phyloP scores from a whole-genome alignment of 2,329 filamentous ascomycete species.

The Pseudogymnoascus sp. region DNA sequence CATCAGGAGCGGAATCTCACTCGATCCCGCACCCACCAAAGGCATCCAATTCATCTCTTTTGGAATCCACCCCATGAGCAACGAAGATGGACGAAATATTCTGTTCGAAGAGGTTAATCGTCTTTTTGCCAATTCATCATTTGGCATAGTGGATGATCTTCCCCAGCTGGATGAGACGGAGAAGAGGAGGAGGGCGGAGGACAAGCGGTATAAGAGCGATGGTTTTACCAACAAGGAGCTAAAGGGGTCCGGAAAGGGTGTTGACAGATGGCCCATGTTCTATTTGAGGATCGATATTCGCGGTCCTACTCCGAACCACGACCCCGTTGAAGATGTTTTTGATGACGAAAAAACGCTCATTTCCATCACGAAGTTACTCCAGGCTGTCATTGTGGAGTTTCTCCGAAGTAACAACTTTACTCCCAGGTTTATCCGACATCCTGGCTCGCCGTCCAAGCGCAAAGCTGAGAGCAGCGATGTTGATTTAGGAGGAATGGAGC shows the following conservation, averaged over 20 bases:
- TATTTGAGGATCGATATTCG: conserved; percentile 57
- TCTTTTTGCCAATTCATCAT: conserved; percentile 68
- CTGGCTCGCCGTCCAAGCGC: conserved; percentile 18
- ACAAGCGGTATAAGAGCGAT: conserved; percentile 38
- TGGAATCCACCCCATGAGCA: conserved; percentile 58
- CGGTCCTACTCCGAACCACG: neutral
- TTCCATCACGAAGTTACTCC: conserved; percentile 58
- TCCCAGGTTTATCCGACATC: conserved; percentile 37
- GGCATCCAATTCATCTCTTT: conserved; percentile 75
- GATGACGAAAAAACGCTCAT: conserved; percentile 35
- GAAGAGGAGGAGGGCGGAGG: conserved; percentile 29
- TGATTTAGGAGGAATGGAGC: neutral
- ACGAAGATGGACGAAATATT: conserved; percentile 50
- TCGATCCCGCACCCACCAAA: conserved; percentile 62
- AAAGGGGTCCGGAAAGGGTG: conserved; percentile 50
- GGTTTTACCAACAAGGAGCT: conserved; percentile 44
- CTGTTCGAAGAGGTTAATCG: conserved; percentile 74
- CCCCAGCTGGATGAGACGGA: conserved; percentile 31
- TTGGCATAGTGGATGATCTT: conserved; percentile 54
- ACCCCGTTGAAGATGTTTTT: conserved; percentile 35
- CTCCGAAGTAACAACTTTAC: conserved; percentile 62
- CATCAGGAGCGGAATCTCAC: conserved; percentile 65
- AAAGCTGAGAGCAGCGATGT: conserved; percentile 11
- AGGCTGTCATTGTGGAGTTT: conserved; percentile 65
- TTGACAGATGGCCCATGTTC: conserved; percentile 87